These are phyloP conservation scores for Pythium rhizo-oryzae DNA, from an alignment of 352 stramenopile species.

Conservation along the genomic window DNA sequence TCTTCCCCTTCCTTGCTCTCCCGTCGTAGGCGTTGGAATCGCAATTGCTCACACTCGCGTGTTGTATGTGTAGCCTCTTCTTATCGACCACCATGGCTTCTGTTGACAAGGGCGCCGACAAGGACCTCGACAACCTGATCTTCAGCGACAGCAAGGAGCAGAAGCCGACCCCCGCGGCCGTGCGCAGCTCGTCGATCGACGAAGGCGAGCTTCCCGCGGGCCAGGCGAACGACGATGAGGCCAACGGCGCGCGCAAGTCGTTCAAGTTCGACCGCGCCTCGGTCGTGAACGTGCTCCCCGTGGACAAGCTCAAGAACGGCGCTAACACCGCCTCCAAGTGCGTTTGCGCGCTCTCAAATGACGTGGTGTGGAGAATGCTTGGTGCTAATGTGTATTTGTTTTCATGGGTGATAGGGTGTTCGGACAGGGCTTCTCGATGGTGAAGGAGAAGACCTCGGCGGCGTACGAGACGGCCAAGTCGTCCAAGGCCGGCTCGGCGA, in stretches of 20 bases:
- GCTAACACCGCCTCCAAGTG: conserved; percentile 78
- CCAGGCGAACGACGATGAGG: conserved; percentile 44
- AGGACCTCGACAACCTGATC: conserved; percentile 85
- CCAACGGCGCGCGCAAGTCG: conserved; percentile 28
- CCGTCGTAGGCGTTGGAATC: too few relatives aligned
- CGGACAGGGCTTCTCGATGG: conserved; percentile 60
- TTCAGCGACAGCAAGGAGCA: conserved; percentile 77
- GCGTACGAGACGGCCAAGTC: conserved; percentile 77
- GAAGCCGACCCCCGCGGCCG: conserved; percentile 1
- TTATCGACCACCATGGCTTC: conserved; percentile 11
- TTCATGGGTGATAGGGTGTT: conserved; percentile 49
- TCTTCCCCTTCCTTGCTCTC: background rate
- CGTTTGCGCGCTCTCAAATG: conserved; percentile 10
- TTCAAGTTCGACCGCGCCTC: conserved; percentile 56
- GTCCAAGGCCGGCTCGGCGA: conserved; percentile 71
- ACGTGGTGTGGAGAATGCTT: background rate
- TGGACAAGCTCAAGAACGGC: conserved; percentile 91
- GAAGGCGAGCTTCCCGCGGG: conserved; percentile 33
- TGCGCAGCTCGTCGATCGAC: conserved; percentile 42
- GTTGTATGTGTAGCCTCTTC: background rate
- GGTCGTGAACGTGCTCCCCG: conserved; percentile 75
- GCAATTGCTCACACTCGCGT: too few relatives aligned
- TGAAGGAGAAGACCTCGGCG: conserved; percentile 77
- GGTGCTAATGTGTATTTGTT: conserved; percentile 1
- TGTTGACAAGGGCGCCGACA: conserved; percentile 64